Percentiles rank a stretch among this genome's conserved stretches.
Evolutionary conservation across 768 basidiomycete species (phyloP).

Genomic region (Cystoderma amianthinum): DNA sequence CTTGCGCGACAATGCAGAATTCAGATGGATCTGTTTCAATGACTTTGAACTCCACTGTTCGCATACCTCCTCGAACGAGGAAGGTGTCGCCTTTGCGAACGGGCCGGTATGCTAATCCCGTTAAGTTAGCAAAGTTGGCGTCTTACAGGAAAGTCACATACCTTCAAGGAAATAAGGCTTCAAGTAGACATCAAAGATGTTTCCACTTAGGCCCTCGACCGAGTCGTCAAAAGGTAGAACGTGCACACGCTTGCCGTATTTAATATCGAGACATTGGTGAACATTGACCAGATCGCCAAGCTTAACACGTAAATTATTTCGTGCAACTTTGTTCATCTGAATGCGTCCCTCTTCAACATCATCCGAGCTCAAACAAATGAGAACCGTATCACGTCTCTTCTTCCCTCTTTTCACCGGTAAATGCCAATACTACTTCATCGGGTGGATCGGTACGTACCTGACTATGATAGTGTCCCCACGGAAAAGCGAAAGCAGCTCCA

Average conservation of each 20-base stretch:
- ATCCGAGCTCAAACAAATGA: slow-evolving; percentile 93
- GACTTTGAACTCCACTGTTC: slow-evolving; percentile 98
- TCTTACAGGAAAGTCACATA: slow-evolving; percentile 15
- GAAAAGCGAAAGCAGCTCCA: slow-evolving; percentile 92
- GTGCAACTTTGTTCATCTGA: slow-evolving; percentile 99
- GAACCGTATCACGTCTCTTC: slow-evolving; percentile 95
- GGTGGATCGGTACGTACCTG: slow-evolving; percentile 44
- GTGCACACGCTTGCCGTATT: slow-evolving; percentile 97
- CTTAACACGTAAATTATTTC: slow-evolving; percentile 97
- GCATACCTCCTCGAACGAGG: slow-evolving; percentile 97
- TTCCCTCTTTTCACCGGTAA: slow-evolving; percentile 64
- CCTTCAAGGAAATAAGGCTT: slow-evolving; percentile 99
- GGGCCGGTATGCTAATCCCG: slow-evolving; percentile 72
- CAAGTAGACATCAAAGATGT: slow-evolving; percentile 97
- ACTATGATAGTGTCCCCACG: slow-evolving; percentile 95
- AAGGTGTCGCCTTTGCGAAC: slow-evolving; percentile 98
- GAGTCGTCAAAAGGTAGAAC: slow-evolving; percentile 98
- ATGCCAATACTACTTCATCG: too few relatives aligned
- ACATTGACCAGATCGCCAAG: slow-evolving; percentile 95
- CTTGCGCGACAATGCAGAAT: slow-evolving; percentile 98
- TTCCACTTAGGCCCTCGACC: slow-evolving; percentile 94
- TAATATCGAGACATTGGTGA: slow-evolving; percentile 94
- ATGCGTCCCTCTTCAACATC: slow-evolving; percentile 98
- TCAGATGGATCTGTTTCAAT: slow-evolving; percentile 97
- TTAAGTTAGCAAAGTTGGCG: slow-evolving; percentile 5